Percentiles rank a stretch among this genome's conserved stretches.
Evolutionary conservation across 345 rosid genomes (phyloP).

Genomic region (Gossypium raimondii): DNA sequence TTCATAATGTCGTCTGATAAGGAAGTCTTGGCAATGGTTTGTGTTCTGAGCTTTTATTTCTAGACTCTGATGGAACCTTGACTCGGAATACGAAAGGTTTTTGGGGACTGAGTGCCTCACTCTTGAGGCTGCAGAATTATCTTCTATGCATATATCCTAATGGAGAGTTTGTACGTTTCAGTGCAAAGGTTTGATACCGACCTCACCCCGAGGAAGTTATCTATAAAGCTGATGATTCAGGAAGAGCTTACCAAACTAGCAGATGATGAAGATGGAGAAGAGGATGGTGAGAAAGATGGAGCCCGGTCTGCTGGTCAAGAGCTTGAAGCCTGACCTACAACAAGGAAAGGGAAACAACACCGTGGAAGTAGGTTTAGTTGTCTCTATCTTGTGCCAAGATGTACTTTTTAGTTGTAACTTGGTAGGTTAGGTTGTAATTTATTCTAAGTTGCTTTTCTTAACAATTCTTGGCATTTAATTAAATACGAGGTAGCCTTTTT

Average conservation of each 20-base stretch:
- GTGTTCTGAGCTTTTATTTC: background rate
- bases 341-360: slow-evolving; percentile 4
- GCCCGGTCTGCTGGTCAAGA: slow-evolving; percentile 33
- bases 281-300: slow-evolving; percentile 39
- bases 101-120: background rate
- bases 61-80: background rate
- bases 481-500: no score
- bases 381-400: slow-evolving; percentile 11
- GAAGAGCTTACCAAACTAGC: slow-evolving; percentile 87
- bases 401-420: slow-evolving; percentile 17
- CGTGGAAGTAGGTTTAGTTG: slow-evolving; percentile 13
- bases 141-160: background rate
- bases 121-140: background rate
- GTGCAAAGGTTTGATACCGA: slow-evolving; percentile 38
- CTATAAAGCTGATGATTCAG: slow-evolving; percentile 73
- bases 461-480: slow-evolving; percentile 7
- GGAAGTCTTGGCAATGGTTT: background rate
- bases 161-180: slow-evolving; percentile 32
- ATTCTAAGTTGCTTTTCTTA: background rate
- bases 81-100: background rate
- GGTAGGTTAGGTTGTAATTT: slow-evolving; percentile 24
- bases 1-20: background rate
- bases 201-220: slow-evolving; percentile 56
- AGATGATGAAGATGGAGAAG: slow-evolving; percentile 59
- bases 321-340: slow-evolving; percentile 38